Conservation (phyloP, 140 eudicot genomes). For the Cichorium intybus region DNA sequence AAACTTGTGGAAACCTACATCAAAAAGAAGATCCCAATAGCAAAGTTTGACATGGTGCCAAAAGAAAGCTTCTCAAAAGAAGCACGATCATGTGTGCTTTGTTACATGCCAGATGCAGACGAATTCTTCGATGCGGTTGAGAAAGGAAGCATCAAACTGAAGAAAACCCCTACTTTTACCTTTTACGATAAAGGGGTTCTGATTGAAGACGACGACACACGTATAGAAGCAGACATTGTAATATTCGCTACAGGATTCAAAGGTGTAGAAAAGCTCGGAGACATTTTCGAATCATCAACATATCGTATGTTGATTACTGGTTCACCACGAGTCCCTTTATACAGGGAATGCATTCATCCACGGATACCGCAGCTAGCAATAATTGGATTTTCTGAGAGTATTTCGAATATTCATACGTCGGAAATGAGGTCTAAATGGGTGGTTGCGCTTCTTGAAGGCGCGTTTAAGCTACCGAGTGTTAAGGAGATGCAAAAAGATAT, state of each 20-base stretch:
- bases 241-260: slow-evolving; percentile 58
- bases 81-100: slow-evolving; percentile 26
- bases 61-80: slow-evolving; percentile 36
- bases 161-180: slow-evolving; percentile 33
- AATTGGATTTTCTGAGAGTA: slow-evolving; percentile 51
- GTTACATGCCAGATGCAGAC: slow-evolving; percentile 40
- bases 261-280: slow-evolving; percentile 33
- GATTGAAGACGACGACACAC: slow-evolving; percentile 19
- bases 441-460: slow-evolving; percentile 48
- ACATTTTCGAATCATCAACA: slow-evolving; percentile 33
- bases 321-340: slow-evolving; percentile 35
- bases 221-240: slow-evolving; percentile 36
- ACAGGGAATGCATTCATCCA: slow-evolving; percentile 63
- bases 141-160: slow-evolving; percentile 42
- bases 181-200: slow-evolving; percentile 42
- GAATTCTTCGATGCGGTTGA: slow-evolving; percentile 43
- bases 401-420: slow-evolving; percentile 49
- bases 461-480: slow-evolving; percentile 44
- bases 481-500: slow-evolving; percentile 52
- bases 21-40: slow-evolving; percentile 29
- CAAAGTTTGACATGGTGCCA: slow-evolving; percentile 46
- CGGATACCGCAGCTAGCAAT: slow-evolving; percentile 59
- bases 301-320: slow-evolving; percentile 21
- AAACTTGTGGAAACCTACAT: slow-evolving; percentile 42
- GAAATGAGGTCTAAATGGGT: slow-evolving; percentile 57